Evolutionary conservation across 768 basidiomycete genomes (phyloP).

Genomic region (Hypsizygus marmoreus): DNA sequence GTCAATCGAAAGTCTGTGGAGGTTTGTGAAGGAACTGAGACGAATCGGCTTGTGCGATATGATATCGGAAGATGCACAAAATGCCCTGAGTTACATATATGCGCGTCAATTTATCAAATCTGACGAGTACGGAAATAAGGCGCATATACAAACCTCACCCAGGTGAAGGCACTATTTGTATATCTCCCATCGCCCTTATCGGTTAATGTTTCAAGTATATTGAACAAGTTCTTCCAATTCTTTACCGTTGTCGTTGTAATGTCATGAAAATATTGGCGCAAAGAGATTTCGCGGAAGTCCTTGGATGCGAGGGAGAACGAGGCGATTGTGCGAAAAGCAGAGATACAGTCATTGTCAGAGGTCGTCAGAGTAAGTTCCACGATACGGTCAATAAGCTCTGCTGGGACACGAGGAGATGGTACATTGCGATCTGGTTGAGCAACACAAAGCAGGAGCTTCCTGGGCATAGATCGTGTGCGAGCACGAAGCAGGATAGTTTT

Average conservation of each 20-base stretch:
- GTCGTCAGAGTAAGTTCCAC: conserved; percentile 25
- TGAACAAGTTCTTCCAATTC: conserved; percentile 25
- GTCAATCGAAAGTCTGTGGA: conserved; percentile 43
- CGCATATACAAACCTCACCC: conserved; percentile 48
- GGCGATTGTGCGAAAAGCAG: conserved; percentile 33
- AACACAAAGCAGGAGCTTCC: not conserved
- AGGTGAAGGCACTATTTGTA: conserved; percentile 34
- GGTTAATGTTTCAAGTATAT: conserved; percentile 24
- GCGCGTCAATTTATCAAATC: conserved; percentile 5
- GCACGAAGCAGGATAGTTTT: not conserved
- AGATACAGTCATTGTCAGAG: conserved; percentile 3
- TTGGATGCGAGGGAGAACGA: conserved; percentile 43
- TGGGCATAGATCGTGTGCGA: not conserved
- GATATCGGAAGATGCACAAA: conserved; percentile 32
- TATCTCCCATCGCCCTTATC: conserved; percentile 4
- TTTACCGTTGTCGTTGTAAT: conserved; percentile 27
- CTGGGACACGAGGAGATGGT: conserved; percentile 31
- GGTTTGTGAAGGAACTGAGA: conserved; percentile 32
- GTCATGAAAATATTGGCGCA: conserved; percentile 39
- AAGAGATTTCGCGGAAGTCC: conserved; percentile 41
- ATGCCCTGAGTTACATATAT: conserved; percentile 25
- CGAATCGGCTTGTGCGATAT: conserved; percentile 24
- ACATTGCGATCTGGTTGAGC: not conserved
- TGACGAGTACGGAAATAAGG: not conserved
- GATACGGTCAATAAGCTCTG: conserved; percentile 39